These are phyloP conservation scores for Ogataea minuta DNA, from an alignment of 805 yeast genomes.

Conservation along the genomic window DNA sequence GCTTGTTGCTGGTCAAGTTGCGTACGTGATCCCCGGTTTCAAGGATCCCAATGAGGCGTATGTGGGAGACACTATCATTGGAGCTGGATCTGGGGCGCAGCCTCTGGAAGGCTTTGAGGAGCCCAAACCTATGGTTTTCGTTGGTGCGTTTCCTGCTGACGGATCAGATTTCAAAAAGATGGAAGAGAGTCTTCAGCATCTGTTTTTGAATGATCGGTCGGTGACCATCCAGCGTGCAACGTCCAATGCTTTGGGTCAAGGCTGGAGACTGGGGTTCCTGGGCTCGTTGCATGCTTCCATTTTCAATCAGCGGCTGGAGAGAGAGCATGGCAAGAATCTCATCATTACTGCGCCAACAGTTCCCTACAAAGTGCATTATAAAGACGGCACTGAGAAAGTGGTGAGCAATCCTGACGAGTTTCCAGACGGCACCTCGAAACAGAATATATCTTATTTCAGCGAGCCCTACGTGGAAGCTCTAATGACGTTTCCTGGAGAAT, in stretches of 20 bases:
- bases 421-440: constrained; percentile 56
- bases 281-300: constrained; percentile 96
- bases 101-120: constrained; percentile 95
- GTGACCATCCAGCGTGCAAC: constrained; percentile 88
- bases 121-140: constrained; percentile 97
- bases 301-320: constrained; percentile 85
- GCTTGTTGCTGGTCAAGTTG: constrained; percentile 89
- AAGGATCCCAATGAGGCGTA: constrained; percentile 80
- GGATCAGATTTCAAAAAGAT: constrained; percentile 84
- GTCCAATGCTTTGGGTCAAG: constrained; percentile 92
- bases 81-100: constrained; percentile 55
- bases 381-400: constrained; percentile 60
- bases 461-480: constrained; percentile 91
- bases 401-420: constrained; percentile 92
- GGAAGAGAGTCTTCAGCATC: constrained; percentile 85
- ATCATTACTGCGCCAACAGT: constrained; percentile 96
- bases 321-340: constrained; percentile 89
- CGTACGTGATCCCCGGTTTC: constrained; percentile 93
- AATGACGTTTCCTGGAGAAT: constrained; percentile 89
- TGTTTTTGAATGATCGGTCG: constrained; percentile 88
- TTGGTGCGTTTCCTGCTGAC: constrained; percentile 97
- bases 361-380: constrained; percentile 75
- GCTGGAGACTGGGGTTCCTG: constrained; percentile 94
- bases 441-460: constrained; percentile 47
- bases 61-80: constrained; percentile 87